Evolutionary conservation across 148 eudicot species (phyloP), one percentile per base, ranked within the genome.

Genomic region (Camellia lanceoleosa): DNA sequence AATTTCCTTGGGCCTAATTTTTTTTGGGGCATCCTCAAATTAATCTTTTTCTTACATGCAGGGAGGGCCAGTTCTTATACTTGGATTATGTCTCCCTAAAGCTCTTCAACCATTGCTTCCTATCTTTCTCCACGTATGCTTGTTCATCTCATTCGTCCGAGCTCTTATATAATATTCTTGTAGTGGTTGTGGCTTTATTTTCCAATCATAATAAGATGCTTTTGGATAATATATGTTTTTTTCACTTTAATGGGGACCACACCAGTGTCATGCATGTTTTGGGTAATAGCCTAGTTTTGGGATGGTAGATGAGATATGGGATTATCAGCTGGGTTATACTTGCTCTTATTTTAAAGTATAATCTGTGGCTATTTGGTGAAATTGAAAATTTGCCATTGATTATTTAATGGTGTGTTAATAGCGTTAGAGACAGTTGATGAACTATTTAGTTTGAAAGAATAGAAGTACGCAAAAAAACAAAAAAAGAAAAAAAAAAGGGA

Each of bases 101-200:
- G 95, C 98, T 76, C 97, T 96, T 82, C 98, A 92, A 78, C 99
- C 99, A 64, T 85, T 96, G 79, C 94, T 96, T 85, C 98, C 98
- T 14, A 89, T 96, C 71, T 96, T 92, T 83, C 99, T 96, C 77
- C 98, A 93, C 92, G 99, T 96, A 90, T 64, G 63, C 41, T 16
- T 52, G 41, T 43, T 12, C 42, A 18, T 56, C 3, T 52, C 8
- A 12, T 52, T 73, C 14, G 41, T 73, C 42, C 62, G 30, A 46
- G 58, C 58, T 68, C 46, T 46, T 68, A 51, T 20, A 49, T 8
- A 19, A 30, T 11, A 13, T 47, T 55, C 38, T 38, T 30, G 0
- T 60, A 9, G 30, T 23, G 7, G 14, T 8, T 64, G 16, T 61
- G 54, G 19, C 52, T 41, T 66, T 61, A 30, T 30, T 43, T 8